Conservation (phyloP, 768 basidiomycete species). For the Hericium alpestre region DNA sequence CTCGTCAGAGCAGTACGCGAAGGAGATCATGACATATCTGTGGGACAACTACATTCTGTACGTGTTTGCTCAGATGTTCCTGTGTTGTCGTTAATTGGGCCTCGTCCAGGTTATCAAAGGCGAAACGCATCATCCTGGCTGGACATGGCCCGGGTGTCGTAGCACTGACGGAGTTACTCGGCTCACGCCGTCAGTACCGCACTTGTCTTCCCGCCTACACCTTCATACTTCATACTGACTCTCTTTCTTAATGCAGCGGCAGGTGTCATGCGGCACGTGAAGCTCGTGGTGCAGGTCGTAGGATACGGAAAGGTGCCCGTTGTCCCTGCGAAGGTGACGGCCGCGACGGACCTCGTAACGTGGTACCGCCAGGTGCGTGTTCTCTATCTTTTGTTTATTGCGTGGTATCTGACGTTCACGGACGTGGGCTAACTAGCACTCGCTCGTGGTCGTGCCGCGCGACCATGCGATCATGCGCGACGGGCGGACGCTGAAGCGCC, state of each 20-base stretch:
- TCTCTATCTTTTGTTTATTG: neutral
- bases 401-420: neutral
- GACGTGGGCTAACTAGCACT: conserved; percentile 41
- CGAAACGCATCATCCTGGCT: conserved; percentile 66
- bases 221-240: conserved; percentile 1
- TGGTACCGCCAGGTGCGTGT: conserved; percentile 66
- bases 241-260: conserved; percentile 23
- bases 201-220: neutral
- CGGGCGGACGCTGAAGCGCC: conserved; percentile 39
- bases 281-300: conserved; percentile 13
- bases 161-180: conserved; percentile 64
- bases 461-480: conserved; percentile 41
- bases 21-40: conserved; percentile 64
- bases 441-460: conserved; percentile 57
- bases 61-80: conserved; percentile 17
- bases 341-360: conserved; percentile 3
- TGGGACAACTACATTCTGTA: conserved; percentile 98
- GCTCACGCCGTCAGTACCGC: conserved; percentile 46
- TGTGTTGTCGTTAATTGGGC: neutral
- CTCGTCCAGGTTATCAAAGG: conserved; percentile 52
- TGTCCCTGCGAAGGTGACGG: conserved; percentile 8
- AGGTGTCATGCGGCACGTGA: conserved; percentile 35
- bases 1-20: conserved; percentile 27
- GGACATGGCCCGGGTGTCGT: conserved; percentile 83
- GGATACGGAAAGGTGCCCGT: conserved; percentile 12